Percentiles rank a stretch among this genome's conserved stretches.
Conservation (phyloP, 768 basidiomycete genomes). For the Pleurotus citrinopileatus region DNA sequence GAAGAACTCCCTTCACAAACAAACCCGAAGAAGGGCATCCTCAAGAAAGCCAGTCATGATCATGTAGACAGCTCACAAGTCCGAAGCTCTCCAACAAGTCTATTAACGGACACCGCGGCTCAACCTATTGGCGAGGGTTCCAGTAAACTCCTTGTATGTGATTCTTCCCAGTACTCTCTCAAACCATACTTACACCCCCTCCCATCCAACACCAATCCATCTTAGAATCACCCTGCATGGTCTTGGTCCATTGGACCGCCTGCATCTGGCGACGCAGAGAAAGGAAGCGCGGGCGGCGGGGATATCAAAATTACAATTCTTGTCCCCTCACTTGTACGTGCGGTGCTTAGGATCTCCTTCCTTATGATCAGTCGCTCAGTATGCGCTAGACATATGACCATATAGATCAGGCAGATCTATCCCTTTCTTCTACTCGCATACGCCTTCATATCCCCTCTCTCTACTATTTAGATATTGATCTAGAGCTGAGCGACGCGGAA, state of each 20-base stretch:
- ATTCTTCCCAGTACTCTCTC: no score
- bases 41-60: neutral
- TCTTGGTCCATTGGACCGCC: slow-evolving; percentile 39
- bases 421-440: slow-evolving; percentile 62
- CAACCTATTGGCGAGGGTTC: no score
- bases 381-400: slow-evolving; percentile 44
- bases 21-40: neutral
- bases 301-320: slow-evolving; percentile 46
- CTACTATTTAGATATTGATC: slow-evolving; percentile 52
- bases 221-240: slow-evolving; percentile 39
- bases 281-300: slow-evolving; percentile 11
- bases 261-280: no score
- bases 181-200: no score
- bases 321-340: slow-evolving; percentile 60
- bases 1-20: slow-evolving; percentile 32
- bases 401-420: slow-evolving; percentile 50
- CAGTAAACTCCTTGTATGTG: neutral
- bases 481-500: slow-evolving; percentile 53
- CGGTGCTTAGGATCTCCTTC: slow-evolving; percentile 7
- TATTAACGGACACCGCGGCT: no score
- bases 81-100: no score
- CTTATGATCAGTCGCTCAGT: neutral
- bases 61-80: neutral
- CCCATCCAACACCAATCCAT: neutral
- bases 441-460: slow-evolving; percentile 44